Evolutionary conservation across 768 basidiomycete genomes (phyloP), one percentile per base, ranked within the genome.

Genomic region (Terana coerulea): DNA sequence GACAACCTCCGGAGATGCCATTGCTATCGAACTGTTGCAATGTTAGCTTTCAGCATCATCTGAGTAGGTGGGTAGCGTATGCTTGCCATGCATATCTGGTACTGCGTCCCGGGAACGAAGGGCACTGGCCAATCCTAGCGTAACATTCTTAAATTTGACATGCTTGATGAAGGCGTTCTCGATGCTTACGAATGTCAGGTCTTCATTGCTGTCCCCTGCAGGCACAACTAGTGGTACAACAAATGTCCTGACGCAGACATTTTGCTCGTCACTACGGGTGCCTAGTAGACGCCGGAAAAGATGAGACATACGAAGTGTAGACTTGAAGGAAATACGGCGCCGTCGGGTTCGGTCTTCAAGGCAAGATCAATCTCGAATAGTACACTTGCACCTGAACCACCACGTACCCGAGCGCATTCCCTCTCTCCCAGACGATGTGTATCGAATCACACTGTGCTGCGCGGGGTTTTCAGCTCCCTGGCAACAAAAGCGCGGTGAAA

Each of bases 31-130:
- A 79, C 81, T 83, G 41, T 68, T 11, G n/a, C 28, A 3, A 2
- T 41, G 19, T 30, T 8, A 35, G 15, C 30, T 9, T 12, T 1
- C 17, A 35, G 53, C 21, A 21, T 26, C n/a, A 21, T 22, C 25
- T 42, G 24, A 14, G 22, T 9, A 12, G 17, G 24, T 26, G 41
- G 15, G 25, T 28, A 0, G 22, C 33, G 24, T 30, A n/a, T 22
- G 42, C 70, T 45, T 35, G 82, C 81, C 82, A 85, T 84, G 70
- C 83, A 85, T 58, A 81, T 79, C 70, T 84, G 81, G 62, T 81
- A 85, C 77, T 81, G 60, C 25, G 83, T 83, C 5, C 76, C 81
- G 1, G 82, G 81, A 3, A 69, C 64, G 55, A 80, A 85, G 1
- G 83, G 82, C 30, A 84, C 78, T 21, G 68, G 60, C 75, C 78